Evolutionary conservation across 129 eudicot species (phyloP).

Genomic region (Oenanthe sinensis): DNA sequence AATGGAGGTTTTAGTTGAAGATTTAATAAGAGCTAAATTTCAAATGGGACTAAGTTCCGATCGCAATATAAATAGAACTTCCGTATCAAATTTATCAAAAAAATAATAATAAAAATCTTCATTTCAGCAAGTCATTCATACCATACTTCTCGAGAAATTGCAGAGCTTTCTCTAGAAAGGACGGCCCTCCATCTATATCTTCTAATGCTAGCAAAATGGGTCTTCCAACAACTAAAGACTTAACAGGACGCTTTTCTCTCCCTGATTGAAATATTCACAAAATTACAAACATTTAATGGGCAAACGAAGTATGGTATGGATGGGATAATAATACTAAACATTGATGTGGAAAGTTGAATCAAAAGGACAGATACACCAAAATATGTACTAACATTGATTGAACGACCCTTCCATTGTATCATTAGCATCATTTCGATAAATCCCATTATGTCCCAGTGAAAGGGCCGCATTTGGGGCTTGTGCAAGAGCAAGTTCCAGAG

Average conservation of each 20-base stretch:
- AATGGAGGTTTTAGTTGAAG: neutral
- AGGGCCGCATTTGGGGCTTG: constrained; percentile 89
- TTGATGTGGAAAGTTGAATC: neutral
- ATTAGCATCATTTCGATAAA: constrained; percentile 66
- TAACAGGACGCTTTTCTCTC: constrained; percentile 77
- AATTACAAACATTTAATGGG: neutral
- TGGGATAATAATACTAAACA: neutral
- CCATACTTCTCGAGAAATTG: constrained; percentile 88
- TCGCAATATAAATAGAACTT: neutral
- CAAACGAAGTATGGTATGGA: neutral
- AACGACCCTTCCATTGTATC: constrained; percentile 76
- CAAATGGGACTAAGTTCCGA: neutral
- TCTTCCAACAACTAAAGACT: constrained; percentile 95
- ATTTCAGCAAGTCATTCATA: constrained; percentile 18
- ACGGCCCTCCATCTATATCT: constrained; percentile 97
- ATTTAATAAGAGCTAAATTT: neutral
- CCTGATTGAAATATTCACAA: constrained; percentile 28
- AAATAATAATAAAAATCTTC: neutral
- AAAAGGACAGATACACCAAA: constrained; percentile 8
- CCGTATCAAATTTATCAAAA: neutral
- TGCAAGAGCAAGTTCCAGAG: constrained; percentile 70
- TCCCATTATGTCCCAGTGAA: constrained; percentile 88
- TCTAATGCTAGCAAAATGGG: constrained; percentile 94
- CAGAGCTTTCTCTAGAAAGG: constrained; percentile 96
- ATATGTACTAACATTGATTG: constrained; percentile 60